Percentiles rank a stretch among this genome's conserved stretches.
Evolutionary conservation across 768 basidiomycete species (phyloP).

Genomic region (Glaciozyma martinii): DNA sequence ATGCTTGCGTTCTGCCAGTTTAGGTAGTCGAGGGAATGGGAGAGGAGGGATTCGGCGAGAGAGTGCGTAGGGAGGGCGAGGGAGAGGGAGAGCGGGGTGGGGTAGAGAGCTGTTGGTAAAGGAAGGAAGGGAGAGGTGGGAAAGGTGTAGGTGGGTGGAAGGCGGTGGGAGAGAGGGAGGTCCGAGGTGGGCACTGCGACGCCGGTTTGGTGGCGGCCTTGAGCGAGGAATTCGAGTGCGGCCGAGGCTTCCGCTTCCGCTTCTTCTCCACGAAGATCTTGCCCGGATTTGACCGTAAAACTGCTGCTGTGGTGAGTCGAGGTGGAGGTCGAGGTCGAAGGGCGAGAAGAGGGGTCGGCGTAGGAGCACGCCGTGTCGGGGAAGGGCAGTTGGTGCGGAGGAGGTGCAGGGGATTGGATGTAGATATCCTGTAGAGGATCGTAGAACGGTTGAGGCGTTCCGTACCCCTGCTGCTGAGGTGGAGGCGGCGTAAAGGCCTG

Average conservation of each 20-base stretch:
- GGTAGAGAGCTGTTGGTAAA: not conserved
- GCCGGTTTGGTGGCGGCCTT: not conserved
- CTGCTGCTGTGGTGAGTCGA: not conserved
- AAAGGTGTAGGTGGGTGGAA: too few relatives aligned
- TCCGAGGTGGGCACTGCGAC: not conserved
- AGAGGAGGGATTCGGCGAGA: not conserved
- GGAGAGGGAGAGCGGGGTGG: not conserved
- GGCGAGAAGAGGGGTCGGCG: not conserved
- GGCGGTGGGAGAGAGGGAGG: not conserved
- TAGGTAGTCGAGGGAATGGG: not conserved
- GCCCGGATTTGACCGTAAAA: not conserved
- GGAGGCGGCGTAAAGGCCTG: not conserved
- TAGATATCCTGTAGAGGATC: not conserved
- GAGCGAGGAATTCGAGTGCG: constrained; percentile 2
- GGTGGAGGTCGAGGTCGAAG: not conserved
- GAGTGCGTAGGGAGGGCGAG: not conserved
- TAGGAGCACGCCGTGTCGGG: too few relatives aligned
- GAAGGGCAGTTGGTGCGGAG: too few relatives aligned
- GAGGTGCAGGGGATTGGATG: too few relatives aligned
- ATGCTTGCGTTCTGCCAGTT: constrained; percentile 6
- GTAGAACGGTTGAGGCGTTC: not conserved
- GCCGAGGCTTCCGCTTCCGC: constrained; percentile 1
- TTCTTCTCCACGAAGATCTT: not conserved
- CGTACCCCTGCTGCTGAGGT: not conserved
- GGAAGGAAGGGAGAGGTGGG: not conserved